Base-by-base conservation (phyloP, 768 basidiomycete genomes). In the Kwoniella heveanensis region DNA sequence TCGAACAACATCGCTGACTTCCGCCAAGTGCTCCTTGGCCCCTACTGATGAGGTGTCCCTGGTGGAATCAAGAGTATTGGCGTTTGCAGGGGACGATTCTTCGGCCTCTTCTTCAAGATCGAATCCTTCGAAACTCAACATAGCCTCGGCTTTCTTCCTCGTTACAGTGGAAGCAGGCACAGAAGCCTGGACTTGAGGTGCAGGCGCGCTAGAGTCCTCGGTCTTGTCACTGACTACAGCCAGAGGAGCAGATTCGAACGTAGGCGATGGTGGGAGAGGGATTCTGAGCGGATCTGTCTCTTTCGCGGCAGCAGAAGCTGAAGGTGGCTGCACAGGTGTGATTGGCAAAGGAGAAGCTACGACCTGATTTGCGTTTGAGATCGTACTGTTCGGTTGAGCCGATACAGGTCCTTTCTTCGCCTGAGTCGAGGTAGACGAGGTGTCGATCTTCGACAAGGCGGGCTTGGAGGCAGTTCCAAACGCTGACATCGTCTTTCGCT, bases 191-290 rank as follows among this genome's bases (percentile, higher is more conserved):
- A n/a, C 19, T 30, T 30, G 22, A 6, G 54, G 10, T 25, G 60
- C 39, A 8, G 46, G 22, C 2, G 50, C 32, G n/a, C 36, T 27
- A 19, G 36, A 26, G 9, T 36, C 29, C 25, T 49, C 36, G 46
- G 49, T 21, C 17, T 25, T 30, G 26, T 26, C 62, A 19, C 30
- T 24, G 25, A 57, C 49, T 25, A 44, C 30, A n/a, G 27, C 29
- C 17, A 57, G 15, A n/a, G 71, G 47, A 21, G 12, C 44, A 4
- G n/a, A 3, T n/a, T 55, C 46, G 32, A 61, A 24, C 19, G 49
- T 57, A 17, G 72, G 72, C 0, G 73, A 74, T n/a, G 70, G 64
- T 3, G 73, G 73, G 17, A 74, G 65, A 29, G 73, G 70, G 48
- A 74, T 72, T 32, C 48, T 39, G 17, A 32, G 21, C 2, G 73